Base-by-base conservation (phyloP, 257 asterid genomes). In the Lycium barbarum region DNA sequence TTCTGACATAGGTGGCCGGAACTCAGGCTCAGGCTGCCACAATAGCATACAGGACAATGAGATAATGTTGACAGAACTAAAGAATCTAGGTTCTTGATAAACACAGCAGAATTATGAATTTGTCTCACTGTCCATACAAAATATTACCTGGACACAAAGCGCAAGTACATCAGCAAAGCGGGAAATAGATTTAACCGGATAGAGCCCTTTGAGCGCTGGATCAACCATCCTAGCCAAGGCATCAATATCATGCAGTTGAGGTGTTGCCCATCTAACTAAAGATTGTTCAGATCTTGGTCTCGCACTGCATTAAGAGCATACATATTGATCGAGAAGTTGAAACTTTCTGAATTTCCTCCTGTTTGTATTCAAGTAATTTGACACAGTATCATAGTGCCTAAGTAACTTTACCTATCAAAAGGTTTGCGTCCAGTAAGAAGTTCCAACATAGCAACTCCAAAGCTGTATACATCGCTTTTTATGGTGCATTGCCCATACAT, bases 1-100 rank as follows among this genome's bases (percentile, higher is more conserved):
- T 80, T 95, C 97, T 40, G 98, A 95, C 92, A 95, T 93, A 6
- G 95, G 97, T 35, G 98, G 98, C 89, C 98, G 90, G 87, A 93
- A 93, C 93, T 95, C 98, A 1, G 98, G 97, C 90, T 95, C 97
- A 79, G 93, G 86, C 98, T 95, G 94, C 80, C 89, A 81, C n/a
- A 63, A 70, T 33, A 82, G 61, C 72, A 79, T 15, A 7, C 9
- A 81, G 26, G 43, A 3, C 72, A 62, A 2, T 81, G 45, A 81
- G 47, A 81, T 40, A 9, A 35, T 61, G 72, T 45, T 55, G 36
- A 40, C 83, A 33, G 83, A 35, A 35, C 53, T 40, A 33, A 79
- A 38, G 12, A 49, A 51, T 26, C 20, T 7, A 74, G 22, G 54
- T 61, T 83, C 47, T 49, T 17, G 85, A 49, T 83, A 9, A 66